Evolutionary conservation across 1,284 basidiomycete species (phyloP), one percentile per base, ranked within the genome.

Genomic region (Puccinia sorghi): DNA sequence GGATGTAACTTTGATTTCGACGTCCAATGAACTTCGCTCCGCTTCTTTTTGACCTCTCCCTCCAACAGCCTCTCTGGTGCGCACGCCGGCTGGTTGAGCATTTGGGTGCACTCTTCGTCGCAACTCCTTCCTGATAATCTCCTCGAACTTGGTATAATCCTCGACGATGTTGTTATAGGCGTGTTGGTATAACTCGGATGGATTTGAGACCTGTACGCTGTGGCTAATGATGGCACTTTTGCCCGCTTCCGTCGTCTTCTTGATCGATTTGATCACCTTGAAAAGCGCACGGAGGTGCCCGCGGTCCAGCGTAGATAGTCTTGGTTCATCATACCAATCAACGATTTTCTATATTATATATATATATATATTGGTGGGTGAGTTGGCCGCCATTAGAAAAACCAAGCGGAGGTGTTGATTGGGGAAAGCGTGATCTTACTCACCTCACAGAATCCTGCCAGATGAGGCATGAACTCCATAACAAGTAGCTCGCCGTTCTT

Each of bases 391-490:
- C 25, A 32, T 57, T 15, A 46, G 8, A 46, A 15, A 2, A 46
- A 46, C 2, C 32, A 46, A 46, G 15, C 8, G 43, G 43, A 15
- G 43, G 9, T 15, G 15, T 12, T 15, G 43, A 46, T 46, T 2
- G 2, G 43, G 43, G 12, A 37, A 39, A 63, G 32, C 27, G 9
- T 41, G n/a, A 39, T n/a, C 7, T 63, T 41, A 32, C 27, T 67
- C 22, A 67, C 64, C 43, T 48, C 7, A 41, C 43, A 67, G 20
- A 67, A 67, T 13, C 22, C 12, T 13, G 41, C 64, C 5, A 67
- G 64, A 32, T 46, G 64, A 25, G 64, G 22, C 8, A 67, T 67
- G 43, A 67, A 48, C 64, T 67, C 64, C 22, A 67, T 67, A 8
- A 27, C 64, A 12, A 67, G 41, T 41, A 67, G 25, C 25, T 46